Conservation (phyloP, 257 asterid species). For the Jacaranda mimosifolia region DNA sequence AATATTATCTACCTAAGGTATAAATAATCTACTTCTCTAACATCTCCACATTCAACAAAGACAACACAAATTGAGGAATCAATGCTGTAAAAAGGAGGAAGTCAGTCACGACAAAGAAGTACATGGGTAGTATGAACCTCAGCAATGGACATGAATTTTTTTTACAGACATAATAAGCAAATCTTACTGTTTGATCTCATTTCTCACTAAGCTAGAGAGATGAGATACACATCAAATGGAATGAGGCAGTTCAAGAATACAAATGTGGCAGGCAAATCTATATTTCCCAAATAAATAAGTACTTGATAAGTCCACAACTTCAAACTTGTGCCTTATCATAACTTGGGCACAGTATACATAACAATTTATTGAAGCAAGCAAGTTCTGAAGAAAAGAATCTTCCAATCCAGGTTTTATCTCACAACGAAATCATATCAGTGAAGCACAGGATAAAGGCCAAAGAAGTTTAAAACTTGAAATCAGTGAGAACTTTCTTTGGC, state of each 20-base stretch:
- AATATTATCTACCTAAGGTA: conserved; percentile 1
- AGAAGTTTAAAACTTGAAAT: neutral
- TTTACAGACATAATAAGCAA: neutral
- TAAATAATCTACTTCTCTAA: neutral
- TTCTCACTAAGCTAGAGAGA: conserved; percentile 18
- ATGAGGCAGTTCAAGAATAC: conserved; percentile 5
- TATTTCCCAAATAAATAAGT: conserved; percentile 12
- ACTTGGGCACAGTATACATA: neutral
- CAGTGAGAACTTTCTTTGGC: conserved; percentile 8
- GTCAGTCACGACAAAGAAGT: neutral
- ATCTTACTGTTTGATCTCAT: conserved; percentile 21
- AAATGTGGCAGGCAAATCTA: conserved; percentile 1
- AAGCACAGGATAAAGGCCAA: neutral
- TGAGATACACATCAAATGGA: neutral
- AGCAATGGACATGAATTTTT: neutral
- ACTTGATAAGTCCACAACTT: neutral
- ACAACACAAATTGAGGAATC: neutral
- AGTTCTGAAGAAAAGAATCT: neutral
- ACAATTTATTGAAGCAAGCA: neutral
- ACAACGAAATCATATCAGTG: conserved; percentile 4
- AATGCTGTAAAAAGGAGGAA: neutral
- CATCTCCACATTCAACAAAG: conserved; percentile 19
- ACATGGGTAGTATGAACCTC: neutral
- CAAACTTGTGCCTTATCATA: conserved; percentile 4
- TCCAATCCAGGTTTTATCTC: conserved; percentile 1